Percentiles rank a stretch among this genome's conserved stretches.
Conservation (phyloP, 352 stramenopile genomes). For the Blastocystis sp. region DNA sequence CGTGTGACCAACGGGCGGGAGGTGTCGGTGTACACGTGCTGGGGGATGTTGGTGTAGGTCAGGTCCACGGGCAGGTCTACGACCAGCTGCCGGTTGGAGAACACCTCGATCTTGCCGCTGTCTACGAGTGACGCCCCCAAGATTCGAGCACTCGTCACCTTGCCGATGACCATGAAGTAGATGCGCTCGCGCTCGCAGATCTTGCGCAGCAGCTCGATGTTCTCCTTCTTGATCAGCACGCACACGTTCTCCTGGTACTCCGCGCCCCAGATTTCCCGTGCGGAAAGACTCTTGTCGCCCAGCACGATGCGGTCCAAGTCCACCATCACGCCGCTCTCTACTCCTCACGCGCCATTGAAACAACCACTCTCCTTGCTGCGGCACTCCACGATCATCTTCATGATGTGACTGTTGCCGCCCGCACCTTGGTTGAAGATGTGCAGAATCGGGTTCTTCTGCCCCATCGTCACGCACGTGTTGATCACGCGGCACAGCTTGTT, state of each 20-base stretch:
- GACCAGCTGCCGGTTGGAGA: conserved; percentile 30
- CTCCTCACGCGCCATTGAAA: background rate
- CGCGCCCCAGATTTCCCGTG: conserved; percentile 97
- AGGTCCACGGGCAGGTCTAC: conserved; percentile 43
- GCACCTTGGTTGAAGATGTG: conserved; percentile 98
- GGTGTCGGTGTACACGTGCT: conserved; percentile 75
- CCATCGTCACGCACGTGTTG: conserved; percentile 91
- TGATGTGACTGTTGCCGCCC: conserved; percentile 97
- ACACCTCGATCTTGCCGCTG: conserved; percentile 19
- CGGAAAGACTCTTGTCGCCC: conserved; percentile 93
- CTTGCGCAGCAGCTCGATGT: conserved; percentile 85
- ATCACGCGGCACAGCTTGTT: conserved; percentile 99
- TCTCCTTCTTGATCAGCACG: conserved; percentile 85
- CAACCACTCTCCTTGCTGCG: conserved; percentile 69
- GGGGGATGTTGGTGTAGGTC: conserved; percentile 46
- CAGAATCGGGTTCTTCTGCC: conserved; percentile 94
- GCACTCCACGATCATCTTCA: conserved; percentile 98
- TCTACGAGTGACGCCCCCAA: background rate
- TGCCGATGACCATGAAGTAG: conserved; percentile 87
- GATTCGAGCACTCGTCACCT: conserved; percentile 74
- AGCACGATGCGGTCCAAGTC: conserved; percentile 89
- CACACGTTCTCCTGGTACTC: conserved; percentile 99
- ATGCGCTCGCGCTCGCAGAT: conserved; percentile 95
- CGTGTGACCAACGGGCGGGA: conserved; percentile 75
- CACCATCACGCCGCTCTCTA: conserved; percentile 83